Conservation (phyloP, 345 rosid species). For the Eutrema yunnanense region DNA sequence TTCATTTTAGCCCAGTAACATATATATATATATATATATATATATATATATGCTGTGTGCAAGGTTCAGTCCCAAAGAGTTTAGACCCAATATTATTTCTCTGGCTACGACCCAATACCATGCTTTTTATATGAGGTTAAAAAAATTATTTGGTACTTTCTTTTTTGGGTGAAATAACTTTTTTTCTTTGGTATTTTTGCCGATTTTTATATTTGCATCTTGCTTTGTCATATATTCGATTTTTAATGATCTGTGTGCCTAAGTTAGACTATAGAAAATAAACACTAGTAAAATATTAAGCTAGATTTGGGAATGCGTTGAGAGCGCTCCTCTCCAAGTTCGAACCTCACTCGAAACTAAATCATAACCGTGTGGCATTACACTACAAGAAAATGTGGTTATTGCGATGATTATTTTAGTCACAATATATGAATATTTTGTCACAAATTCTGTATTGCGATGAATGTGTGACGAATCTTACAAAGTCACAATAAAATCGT, state of each 20-base stretch:
- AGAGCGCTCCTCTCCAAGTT: no score
- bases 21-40: neutral
- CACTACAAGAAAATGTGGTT: neutral
- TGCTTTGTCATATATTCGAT: neutral
- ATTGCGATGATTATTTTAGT: neutral
- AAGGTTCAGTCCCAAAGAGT: neutral
- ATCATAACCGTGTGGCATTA: no score
- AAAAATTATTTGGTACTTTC: no score
- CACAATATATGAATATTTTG: neutral
- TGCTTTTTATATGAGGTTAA: neutral
- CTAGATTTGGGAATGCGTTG: no score
- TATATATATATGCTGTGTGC: neutral
- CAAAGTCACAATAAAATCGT: neutral
- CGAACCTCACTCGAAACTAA: no score
- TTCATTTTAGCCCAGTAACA: neutral
- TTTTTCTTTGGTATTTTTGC: neutral
- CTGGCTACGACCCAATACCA: neutral
- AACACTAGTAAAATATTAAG: no score
- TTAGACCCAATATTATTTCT: neutral
- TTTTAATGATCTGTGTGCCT: neutral
- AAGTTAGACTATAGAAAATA: neutral
- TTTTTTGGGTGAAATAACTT: neutral
- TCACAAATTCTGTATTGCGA: neutral
- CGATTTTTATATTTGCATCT: neutral
- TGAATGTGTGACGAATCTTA: neutral